Conservation (phyloP, 805 yeast species). For the Schwanniomyces sp. region DNA sequence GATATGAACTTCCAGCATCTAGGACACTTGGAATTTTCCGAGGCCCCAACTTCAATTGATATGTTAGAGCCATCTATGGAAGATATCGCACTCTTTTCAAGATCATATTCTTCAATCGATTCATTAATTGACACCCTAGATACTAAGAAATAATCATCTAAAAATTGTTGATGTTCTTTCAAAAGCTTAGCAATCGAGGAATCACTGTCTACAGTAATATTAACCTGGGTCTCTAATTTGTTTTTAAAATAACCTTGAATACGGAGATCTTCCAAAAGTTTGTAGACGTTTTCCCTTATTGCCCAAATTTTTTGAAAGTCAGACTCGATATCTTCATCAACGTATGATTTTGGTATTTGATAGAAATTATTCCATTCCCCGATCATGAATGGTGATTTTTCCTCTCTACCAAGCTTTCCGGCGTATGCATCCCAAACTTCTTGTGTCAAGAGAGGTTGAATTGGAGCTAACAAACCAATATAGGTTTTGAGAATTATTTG, state of each 20-base stretch:
- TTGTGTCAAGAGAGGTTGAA: conserved; percentile 80
- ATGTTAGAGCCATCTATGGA: conserved; percentile 21
- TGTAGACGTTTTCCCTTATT: conserved; percentile 50
- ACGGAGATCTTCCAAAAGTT: conserved; percentile 57
- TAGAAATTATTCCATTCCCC: conserved; percentile 39
- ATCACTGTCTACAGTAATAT: conserved; percentile 21
- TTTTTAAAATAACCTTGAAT: conserved; percentile 52
- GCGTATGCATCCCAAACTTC: conserved; percentile 78
- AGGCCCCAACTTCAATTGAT: conserved; percentile 40
- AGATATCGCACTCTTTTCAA: conserved; percentile 15
- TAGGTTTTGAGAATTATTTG: conserved; percentile 58
- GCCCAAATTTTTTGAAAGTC: conserved; percentile 49
- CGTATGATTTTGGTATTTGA: conserved; percentile 32
- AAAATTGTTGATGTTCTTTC: conserved; percentile 17
- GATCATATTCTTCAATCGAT: neutral
- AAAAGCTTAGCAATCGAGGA: conserved; percentile 12
- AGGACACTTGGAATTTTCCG: conserved; percentile 69
- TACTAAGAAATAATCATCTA: conserved; percentile 57
- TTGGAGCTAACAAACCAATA: conserved; percentile 71
- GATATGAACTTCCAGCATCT: conserved; percentile 90
- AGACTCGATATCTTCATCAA: conserved; percentile 30
- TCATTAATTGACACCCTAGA: conserved; percentile 52
- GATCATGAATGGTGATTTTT: conserved; percentile 46
- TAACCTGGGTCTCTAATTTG: conserved; percentile 58
- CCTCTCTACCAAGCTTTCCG: conserved; percentile 13